These are phyloP conservation scores for Laguncularia racemosa DNA, from an alignment of 345 rosid species.

Conservation along the genomic window DNA sequence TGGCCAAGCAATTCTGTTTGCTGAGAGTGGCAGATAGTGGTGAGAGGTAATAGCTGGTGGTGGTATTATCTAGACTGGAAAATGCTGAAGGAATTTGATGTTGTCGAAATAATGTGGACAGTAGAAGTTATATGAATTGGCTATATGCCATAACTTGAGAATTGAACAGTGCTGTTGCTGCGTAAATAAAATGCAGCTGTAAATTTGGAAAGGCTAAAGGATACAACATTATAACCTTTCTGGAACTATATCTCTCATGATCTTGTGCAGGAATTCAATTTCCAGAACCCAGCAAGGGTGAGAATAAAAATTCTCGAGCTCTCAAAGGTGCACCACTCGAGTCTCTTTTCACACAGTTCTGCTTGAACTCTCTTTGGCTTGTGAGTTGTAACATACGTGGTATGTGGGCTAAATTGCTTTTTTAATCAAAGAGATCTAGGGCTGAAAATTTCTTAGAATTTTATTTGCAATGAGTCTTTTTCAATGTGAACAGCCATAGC, in stretches of 20 bases:
- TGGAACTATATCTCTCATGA: constrained; percentile 8
- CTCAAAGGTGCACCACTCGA: constrained; percentile 80
- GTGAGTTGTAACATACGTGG: constrained; percentile 94
- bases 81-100: too few species aligned
- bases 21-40: too few species aligned
- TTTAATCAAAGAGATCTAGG: background rate
- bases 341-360: constrained; percentile 84
- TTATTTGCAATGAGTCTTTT: constrained; percentile 11
- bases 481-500: constrained; percentile 62
- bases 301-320: constrained; percentile 68
- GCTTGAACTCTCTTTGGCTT: constrained; percentile 79
- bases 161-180: too few species aligned
- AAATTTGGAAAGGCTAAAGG: too few species aligned
- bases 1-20: too few species aligned
- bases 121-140: too few species aligned
- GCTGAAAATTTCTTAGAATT: constrained; percentile 1
- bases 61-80: too few species aligned
- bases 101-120: too few species aligned
- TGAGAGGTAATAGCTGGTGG: too few species aligned
- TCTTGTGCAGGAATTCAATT: constrained; percentile 40
- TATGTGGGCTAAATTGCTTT: constrained; percentile 9
- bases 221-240: too few species aligned
- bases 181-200: too few species aligned
- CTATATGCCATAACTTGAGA: too few species aligned
- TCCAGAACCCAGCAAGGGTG: constrained; percentile 41